Base-by-base conservation (phyloP, 306 rosid genomes). In the Sesbania bispinosa region DNA sequence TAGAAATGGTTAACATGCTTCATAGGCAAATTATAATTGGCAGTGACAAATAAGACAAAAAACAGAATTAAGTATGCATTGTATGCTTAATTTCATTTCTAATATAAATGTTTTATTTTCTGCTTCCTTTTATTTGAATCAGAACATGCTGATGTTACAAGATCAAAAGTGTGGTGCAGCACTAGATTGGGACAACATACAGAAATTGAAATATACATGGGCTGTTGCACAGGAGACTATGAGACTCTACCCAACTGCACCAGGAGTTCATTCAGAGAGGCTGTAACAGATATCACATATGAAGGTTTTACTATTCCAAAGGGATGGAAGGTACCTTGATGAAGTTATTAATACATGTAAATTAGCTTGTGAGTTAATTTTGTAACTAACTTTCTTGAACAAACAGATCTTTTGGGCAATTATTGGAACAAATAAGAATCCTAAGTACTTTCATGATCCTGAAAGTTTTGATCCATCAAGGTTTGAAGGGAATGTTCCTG, bases 181-280 rank as follows among this genome's bases (percentile, higher is more conserved):
- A 16, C 68, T 83, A 67, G 87, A 79, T 43, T 83, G 84, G 84
- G 66, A 71, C 2, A 72, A 73, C 79, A 66, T 79, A 59, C 81
- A 71, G 53, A 83, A 67, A 68, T 41, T 83, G 81, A 83, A 71
- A 48, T 75, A 83, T 67, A 79, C 87, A 19, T 83, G 87, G 87
- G 76, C 78, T 46, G 87, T 75, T 45, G 76, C 81, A 15, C 62
- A 59, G 18, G 87, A 83, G 21, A 76, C 76, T 14, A 83, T 83
- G 79, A 79, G 84, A 76, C 81, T 79, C 69, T 65, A 76, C 75
- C 79, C 87, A 41, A 38, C 74, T 27, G 79, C 83, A 10, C 77
- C 79, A 10, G 84, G 81, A 18, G 64, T n/a, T n/a, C 53, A 43
- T 83, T 83, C 77, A 79, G 82, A 46, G 84, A 52, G 70, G 84